A percentile compares a stretch with the other conserved stretches of the same genome.
These are phyloP conservation scores for Eutypa lata DNA, from an alignment of 2,329 filamentous ascomycete genomes.

Conservation along the genomic window DNA sequence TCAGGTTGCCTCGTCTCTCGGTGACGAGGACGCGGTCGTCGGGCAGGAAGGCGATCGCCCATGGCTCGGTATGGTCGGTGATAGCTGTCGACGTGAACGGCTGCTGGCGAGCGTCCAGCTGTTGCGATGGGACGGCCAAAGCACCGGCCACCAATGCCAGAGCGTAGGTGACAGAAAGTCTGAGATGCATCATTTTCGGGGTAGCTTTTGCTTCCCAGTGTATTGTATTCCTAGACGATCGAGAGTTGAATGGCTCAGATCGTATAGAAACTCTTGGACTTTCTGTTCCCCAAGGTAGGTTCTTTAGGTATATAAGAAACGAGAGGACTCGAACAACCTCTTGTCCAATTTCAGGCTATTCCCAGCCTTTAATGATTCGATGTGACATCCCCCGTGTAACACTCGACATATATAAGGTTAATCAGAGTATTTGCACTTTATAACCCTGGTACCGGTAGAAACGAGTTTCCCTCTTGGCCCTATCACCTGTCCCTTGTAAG, in stretches of 20 bases:
- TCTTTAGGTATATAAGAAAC: slow-evolving; percentile 23
- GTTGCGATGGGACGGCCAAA: slow-evolving; percentile 25
- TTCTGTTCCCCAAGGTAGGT: slow-evolving; percentile 9
- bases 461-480: slow-evolving; percentile 3
- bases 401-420: slow-evolving; percentile 13
- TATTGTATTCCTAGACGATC: slow-evolving; percentile 21
- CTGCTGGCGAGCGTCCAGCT: slow-evolving; percentile 25
- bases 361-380: slow-evolving; percentile 16
- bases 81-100: slow-evolving; percentile 21
- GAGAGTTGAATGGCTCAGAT: slow-evolving; percentile 19
- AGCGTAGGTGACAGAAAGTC: slow-evolving; percentile 25
- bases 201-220: slow-evolving; percentile 18
- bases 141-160: slow-evolving; percentile 26
- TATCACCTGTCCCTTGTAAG: slow-evolving; percentile 8
- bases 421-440: slow-evolving; percentile 13
- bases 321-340: slow-evolving; percentile 17
- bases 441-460: slow-evolving; percentile 12
- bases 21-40: slow-evolving; percentile 30
- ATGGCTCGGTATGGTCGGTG: slow-evolving; percentile 22
- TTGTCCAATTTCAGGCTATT: slow-evolving; percentile 19
- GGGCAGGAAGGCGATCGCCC: slow-evolving; percentile 31
- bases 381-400: no score
- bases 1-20: slow-evolving; percentile 27
- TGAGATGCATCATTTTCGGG: slow-evolving; percentile 25
- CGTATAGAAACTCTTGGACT: slow-evolving; percentile 16